A percentile compares a stretch with the other conserved stretches of the same genome.
phyloP scores from a whole-genome alignment of 768 basidiomycete species.

The Hygrocybe coccinea region DNA sequence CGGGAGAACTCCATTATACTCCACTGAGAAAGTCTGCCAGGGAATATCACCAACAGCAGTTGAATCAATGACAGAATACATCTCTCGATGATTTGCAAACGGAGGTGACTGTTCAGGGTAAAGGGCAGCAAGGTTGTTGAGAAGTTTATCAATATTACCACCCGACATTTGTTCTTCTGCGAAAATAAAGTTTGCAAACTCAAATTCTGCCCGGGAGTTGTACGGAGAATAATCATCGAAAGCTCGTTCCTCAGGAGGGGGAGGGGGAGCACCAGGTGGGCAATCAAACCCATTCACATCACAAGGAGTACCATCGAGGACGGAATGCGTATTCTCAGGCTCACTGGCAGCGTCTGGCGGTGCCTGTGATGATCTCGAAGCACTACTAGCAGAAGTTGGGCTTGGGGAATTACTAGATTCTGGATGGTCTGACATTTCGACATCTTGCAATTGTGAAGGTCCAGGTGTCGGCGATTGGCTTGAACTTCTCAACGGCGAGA shows the following conservation, averaged over 20 bases:
- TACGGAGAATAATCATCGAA: not conserved
- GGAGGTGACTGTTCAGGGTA: conserved; percentile 15
- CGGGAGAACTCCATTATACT: conserved; percentile 15
- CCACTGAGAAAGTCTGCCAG: conserved; percentile 23
- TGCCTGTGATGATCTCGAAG: not conserved
- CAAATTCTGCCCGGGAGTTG: conserved; percentile 5
- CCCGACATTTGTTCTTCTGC: not conserved
- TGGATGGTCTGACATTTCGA: no score
- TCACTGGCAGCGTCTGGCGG: conserved; percentile 16
- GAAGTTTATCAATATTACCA: not conserved
- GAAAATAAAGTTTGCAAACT: conserved; percentile 2
- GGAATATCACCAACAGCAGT: conserved; percentile 20
- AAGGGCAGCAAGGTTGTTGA: not conserved
- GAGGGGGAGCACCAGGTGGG: not conserved
- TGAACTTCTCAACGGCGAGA: not conserved
- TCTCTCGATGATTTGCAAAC: conserved; percentile 20
- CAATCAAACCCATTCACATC: conserved; percentile 1
- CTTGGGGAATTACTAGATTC: not conserved
- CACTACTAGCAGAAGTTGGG: not conserved
- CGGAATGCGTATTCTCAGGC: conserved; percentile 15
- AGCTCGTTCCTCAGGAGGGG: not conserved
- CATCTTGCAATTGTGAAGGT: not conserved
- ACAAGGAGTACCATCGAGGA: conserved; percentile 3
- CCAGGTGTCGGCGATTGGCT: not conserved
- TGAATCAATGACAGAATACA: conserved; percentile 26